These are phyloP conservation scores for Suillus paluster DNA, from an alignment of 768 basidiomycete species.

Conservation along the genomic window DNA sequence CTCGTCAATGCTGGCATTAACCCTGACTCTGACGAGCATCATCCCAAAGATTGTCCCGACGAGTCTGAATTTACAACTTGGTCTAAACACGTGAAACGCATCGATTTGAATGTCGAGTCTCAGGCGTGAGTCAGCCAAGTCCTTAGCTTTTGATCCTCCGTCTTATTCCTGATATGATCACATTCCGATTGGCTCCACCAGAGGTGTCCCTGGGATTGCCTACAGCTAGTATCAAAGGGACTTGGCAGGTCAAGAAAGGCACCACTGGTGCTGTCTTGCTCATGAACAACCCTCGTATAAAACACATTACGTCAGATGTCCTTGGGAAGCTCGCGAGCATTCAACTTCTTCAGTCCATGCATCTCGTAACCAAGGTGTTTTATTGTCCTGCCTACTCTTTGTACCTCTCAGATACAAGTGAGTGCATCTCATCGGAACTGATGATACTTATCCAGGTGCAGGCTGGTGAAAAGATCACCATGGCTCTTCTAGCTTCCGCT, in stretches of 20 bases:
- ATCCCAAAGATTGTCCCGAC: constrained; percentile 6
- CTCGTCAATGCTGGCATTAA: background rate
- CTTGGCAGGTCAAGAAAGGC: constrained; percentile 23
- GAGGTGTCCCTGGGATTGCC: constrained; percentile 16
- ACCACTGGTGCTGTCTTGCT: constrained; percentile 27
- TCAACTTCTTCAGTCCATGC: constrained; percentile 18
- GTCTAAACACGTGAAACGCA: constrained; percentile 13
- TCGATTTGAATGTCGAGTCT: constrained; percentile 12
- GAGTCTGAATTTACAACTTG: constrained; percentile 17
- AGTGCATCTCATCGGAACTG: background rate
- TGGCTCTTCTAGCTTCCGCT: background rate
- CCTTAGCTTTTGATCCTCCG: background rate
- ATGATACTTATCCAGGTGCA: background rate
- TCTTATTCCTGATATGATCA: background rate
- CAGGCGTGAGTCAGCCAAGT: constrained; percentile 14
- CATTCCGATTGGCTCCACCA: background rate
- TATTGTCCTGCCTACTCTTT: constrained; percentile 25
- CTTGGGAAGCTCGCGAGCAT: constrained; percentile 20
- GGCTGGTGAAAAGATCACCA: constrained; percentile 1
- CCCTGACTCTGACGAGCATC: constrained; percentile 10
- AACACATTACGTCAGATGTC: background rate
- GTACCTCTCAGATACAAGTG: constrained; percentile 13
- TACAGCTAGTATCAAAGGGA: constrained; percentile 29
- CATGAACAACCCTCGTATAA: constrained; percentile 22
- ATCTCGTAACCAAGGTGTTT: constrained; percentile 26